These are phyloP conservation scores for Hypomyces perniciosus DNA, from an alignment of 2,329 filamentous ascomycete species.

Conservation along the genomic window DNA sequence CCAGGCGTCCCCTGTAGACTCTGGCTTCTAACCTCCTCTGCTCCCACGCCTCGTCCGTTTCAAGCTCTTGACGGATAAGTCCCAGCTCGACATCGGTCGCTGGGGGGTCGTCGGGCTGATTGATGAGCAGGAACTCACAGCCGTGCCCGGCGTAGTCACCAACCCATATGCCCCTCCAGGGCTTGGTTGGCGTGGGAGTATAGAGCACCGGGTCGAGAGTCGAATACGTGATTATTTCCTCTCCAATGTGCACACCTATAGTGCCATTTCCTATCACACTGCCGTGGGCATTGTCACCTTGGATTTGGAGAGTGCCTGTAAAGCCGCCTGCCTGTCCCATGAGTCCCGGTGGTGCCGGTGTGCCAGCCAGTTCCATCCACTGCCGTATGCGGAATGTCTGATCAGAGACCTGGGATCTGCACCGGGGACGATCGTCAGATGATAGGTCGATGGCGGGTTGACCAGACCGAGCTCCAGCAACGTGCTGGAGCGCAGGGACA, in stretches of 20 bases:
- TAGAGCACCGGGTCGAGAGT: conserved; percentile 72
- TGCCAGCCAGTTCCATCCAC: conserved; percentile 63
- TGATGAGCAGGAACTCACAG: conserved; percentile 77
- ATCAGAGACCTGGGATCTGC: conserved; percentile 57
- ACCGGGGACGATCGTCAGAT: conserved; percentile 36
- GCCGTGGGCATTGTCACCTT: conserved; percentile 11
- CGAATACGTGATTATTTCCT: conserved; percentile 56
- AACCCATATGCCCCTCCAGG: conserved; percentile 86
- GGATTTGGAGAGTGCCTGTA: conserved; percentile 16
- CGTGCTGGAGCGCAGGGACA: conserved; percentile 58
- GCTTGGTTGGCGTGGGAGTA: conserved; percentile 71
- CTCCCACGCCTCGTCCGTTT: conserved; percentile 42
- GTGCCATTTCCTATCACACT: conserved; percentile 7
- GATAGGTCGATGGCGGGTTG: conserved; percentile 20
- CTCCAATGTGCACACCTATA: conserved; percentile 44
- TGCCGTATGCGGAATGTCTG: conserved; percentile 67
- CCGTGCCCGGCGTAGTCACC: conserved; percentile 86
- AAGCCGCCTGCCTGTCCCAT: conserved; percentile 24
- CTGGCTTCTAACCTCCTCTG: conserved; percentile 39
- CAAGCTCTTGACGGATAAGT: conserved; percentile 33
- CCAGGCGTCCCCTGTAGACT: conserved; percentile 60
- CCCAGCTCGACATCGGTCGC: conserved; percentile 34
- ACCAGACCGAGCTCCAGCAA: conserved; percentile 29
- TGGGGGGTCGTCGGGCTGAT: conserved; percentile 57
- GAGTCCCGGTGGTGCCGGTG: conserved; percentile 21